A percentile compares a stretch with the other conserved stretches of the same genome.
Conservation (phyloP, 257 asterid species). For the Craterostigma plantagineum region DNA sequence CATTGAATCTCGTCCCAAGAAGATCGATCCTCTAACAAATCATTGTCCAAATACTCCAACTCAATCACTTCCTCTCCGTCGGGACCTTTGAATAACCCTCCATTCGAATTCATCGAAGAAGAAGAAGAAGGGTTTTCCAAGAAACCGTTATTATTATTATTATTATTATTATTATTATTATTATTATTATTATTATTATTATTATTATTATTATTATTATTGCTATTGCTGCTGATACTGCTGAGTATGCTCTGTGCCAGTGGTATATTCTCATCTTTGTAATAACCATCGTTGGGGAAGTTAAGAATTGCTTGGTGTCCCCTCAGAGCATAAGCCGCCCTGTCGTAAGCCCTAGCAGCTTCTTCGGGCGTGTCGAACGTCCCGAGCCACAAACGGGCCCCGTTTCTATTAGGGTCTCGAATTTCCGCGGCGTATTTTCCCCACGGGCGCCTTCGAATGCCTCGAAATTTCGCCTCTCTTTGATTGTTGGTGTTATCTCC, state of each 20-base stretch:
- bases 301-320: constrained; percentile 82
- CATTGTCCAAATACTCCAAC: constrained; percentile 48
- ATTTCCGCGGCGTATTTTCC: constrained; percentile 83
- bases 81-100: constrained; percentile 1
- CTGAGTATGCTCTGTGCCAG: no score
- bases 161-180: no score
- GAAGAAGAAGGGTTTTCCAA: no score
- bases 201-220: no score
- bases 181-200: no score
- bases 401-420: constrained; percentile 52
- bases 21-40: constrained; percentile 69
- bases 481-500: background rate
- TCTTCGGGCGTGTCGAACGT: constrained; percentile 35
- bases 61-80: constrained; percentile 28
- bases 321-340: constrained; percentile 62
- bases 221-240: no score
- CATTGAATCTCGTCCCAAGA: constrained; percentile 22
- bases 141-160: no score
- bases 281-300: constrained; percentile 61
- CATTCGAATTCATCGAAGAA: no score
- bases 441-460: constrained; percentile 74
- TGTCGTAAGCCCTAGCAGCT: constrained; percentile 74
- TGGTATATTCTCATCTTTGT: constrained; percentile 8
- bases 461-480: constrained; percentile 34
- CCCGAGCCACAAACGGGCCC: constrained; percentile 74